Evolutionary conservation across 768 basidiomycete genomes (phyloP), one percentile per base, ranked within the genome.

Genomic region (Leccinum ochraceum): DNA sequence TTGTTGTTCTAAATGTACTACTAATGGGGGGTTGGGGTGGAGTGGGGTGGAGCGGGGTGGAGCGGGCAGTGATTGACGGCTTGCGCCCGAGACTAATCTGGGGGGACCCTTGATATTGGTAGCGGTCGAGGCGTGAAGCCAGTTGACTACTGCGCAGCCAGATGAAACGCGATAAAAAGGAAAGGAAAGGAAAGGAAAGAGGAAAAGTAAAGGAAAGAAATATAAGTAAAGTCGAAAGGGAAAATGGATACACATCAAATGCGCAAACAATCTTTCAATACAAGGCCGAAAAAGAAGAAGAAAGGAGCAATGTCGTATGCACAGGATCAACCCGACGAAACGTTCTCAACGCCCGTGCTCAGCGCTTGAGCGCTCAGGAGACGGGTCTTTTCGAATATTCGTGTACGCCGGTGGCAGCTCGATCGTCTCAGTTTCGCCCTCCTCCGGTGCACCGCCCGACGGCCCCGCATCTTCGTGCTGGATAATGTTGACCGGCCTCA

Each of bases 381-480:
- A 42, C n/a, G 42, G 42, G 42, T 60, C 30, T 42, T 61, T 71
- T 37, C 56, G 66, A 52, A 92, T 78, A 61, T 89, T 83, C 28
- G 88, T 90, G 73, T 94, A 94, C 32, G 90, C 90, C 2, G 91
- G 91, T 14, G 91, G 91, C 53, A 94, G 79, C 73, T 94, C 92
- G 51, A 94, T 84, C 48, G 90, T 92, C 73, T 90, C 91, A 16
- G 83, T 70, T 63, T 77, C 79, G 8, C 74, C 76, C 49, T 70
- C 70, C 52, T 60, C 39, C 17, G 39, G 61, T 20, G 58, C 54
- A 67, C 46, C 57, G 63, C 61, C 71, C 73, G 39, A 42, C 42
- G 59, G 75, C 1, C 92, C 91, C 0, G 89, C 92, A 69, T 94
- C 92, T 63, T 92, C 90, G 66, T 94, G 92, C 74, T 93, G 92